Base-by-base conservation (phyloP, 306 rosid genomes). In the Vicia sativa region DNA sequence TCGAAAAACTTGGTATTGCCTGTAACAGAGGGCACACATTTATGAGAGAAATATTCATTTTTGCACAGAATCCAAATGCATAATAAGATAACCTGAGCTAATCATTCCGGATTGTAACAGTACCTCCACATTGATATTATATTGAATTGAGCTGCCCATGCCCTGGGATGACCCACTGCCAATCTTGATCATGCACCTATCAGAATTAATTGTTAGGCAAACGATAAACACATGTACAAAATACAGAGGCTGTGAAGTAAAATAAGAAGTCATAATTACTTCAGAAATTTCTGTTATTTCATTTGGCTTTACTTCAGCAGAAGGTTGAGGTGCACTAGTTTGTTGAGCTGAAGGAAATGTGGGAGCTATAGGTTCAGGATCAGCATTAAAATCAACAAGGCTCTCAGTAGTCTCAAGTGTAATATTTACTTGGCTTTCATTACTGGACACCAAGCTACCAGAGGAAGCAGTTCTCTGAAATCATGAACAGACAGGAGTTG, bases 391-490 rank as follows among this genome's bases (percentile, higher is more conserved):
- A 26, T 3, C 29, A 26, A 26, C 3, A 26, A 26, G 29, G 4
- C 29, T 26, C 29, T 26, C 3, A 26, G 29, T 26, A 26, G 4
- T 26, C 29, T 26, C 29, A 26, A 26, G 29, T 4, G 2, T 26
- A 26, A 26, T 26, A 26, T 90, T 96, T 38, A 62, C 84, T 6
- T 80, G 72, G 50, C 74, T 93, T 73, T 79, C 90, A 9, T 55
- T 79, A 79, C 82, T 72, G 63, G 97, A 85, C 42, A 81, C 86
- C 75, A 90, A 73, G 84, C 85, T 93, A 73, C 92, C 87, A 73
- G 95, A 93, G 42, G 96, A 90, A 61, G 79, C 79, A 48, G 88
- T 83, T 79, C 89, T 88, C 99, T 93, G 90, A 77, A 87, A 82
- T 78, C 46, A 45, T 65, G 66, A 76, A 29, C 67, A 71, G 52